Conservation (phyloP, 192 early-diverging fungal genomes). For the Paraglomus brasilianum region DNA sequence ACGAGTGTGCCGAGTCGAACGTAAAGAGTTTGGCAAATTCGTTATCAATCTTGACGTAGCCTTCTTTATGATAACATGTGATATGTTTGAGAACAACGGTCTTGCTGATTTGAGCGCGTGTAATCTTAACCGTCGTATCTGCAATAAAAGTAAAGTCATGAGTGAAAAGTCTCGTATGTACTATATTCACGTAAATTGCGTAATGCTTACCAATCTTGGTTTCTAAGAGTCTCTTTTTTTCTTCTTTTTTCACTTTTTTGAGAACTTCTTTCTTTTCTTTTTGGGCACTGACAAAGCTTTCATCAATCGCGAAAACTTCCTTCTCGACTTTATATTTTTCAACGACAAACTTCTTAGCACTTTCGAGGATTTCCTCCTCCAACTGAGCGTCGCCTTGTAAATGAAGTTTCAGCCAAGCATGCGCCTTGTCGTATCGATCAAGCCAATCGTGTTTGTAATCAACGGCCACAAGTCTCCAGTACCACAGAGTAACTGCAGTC, state of each 20-base stretch:
- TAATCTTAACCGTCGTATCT: not conserved
- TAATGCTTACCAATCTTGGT: not conserved
- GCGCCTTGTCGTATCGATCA: not conserved
- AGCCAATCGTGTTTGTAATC: conserved; percentile 13
- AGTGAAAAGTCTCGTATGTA: not conserved
- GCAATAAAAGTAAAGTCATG: not conserved
- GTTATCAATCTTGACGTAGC: not conserved
- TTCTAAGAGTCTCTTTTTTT: not conserved
- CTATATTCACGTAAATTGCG: not conserved
- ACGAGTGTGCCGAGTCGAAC: not conserved
- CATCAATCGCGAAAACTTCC: not conserved
- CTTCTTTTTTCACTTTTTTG: not conserved
- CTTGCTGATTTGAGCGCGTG: not conserved
- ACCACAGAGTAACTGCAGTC: conserved; percentile 16
- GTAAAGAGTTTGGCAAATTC: not conserved
- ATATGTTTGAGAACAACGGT: not conserved
- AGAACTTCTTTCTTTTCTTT: not conserved
- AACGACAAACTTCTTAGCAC: conserved; percentile 18
- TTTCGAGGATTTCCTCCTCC: conserved; percentile 2
- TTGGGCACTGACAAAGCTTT: not conserved
- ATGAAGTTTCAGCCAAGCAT: conserved; percentile 17
- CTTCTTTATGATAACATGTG: not conserved
- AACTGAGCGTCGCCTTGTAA: conserved; percentile 10
- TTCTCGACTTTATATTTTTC: conserved; percentile 25
- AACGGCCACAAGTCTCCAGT: conserved; percentile 12